These are phyloP conservation scores for Podaxis mareebaensis DNA, from an alignment of 768 basidiomycete species.

Conservation along the genomic window DNA sequence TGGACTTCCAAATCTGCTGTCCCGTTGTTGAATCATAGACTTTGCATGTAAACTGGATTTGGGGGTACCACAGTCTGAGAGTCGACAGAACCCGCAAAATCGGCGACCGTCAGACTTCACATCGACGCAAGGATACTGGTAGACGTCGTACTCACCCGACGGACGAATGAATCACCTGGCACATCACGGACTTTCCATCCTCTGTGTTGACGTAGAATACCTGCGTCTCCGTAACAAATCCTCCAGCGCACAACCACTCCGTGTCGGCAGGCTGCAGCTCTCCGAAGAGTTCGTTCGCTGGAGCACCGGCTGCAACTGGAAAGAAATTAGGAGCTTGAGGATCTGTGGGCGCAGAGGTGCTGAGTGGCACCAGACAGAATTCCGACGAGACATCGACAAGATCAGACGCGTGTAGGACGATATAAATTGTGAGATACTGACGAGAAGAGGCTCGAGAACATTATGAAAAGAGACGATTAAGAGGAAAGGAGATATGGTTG, in stretches of 20 bases:
- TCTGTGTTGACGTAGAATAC: constrained; percentile 79
- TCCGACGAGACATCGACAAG: constrained; percentile 4
- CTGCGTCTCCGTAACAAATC: constrained; percentile 92
- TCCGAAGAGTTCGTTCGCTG: constrained; percentile 66
- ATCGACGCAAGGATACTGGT: background rate
- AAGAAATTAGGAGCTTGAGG: constrained; percentile 78
- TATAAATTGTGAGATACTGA: constrained; percentile 15
- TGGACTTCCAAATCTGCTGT: constrained; percentile 79
- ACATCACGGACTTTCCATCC: constrained; percentile 78
- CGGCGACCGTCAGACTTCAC: constrained; percentile 17
- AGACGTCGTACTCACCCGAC: constrained; percentile 68
- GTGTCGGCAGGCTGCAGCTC: constrained; percentile 73
- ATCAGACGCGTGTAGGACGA: background rate
- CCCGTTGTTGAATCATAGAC: constrained; percentile 77
- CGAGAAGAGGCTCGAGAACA: constrained; percentile 14
- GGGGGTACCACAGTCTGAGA: constrained; percentile 86
- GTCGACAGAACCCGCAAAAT: constrained; percentile 1
- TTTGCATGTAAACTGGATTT: constrained; percentile 93
- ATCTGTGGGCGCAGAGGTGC: constrained; percentile 58
- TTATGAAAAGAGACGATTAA: constrained; percentile 1
- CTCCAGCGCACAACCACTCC: constrained; percentile 80
- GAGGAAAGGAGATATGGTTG: constrained; percentile 3
- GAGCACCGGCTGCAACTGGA: constrained; percentile 67
- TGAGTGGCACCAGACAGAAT: constrained; percentile 23
- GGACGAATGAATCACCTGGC: constrained; percentile 85